Conservation (phyloP, 2,329 filamentous ascomycete species). For the Colletotrichum aenigma region DNA sequence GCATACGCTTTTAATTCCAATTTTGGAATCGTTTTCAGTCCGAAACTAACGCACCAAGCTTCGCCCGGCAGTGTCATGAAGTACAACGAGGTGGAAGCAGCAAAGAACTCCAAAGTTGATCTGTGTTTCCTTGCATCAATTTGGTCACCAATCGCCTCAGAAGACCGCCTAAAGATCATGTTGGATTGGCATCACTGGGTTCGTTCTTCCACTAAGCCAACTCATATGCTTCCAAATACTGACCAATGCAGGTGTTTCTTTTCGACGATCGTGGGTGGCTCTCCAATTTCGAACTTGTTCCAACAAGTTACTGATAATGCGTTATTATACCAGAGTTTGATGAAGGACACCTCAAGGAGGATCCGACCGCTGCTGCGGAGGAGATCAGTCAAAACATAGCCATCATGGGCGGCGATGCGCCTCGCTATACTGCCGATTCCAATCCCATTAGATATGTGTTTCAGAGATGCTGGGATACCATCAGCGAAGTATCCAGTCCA, state of each 20-base stretch:
- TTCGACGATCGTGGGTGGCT: neutral
- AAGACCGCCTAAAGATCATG: neutral
- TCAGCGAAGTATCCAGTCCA: neutral
- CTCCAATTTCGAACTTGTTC: neutral
- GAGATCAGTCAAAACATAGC: neutral
- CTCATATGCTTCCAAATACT: neutral
- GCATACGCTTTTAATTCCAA: neutral
- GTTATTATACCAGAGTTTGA: neutral
- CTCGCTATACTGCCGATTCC: neutral
- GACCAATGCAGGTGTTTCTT: neutral
- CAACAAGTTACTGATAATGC: neutral
- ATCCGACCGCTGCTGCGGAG: neutral
- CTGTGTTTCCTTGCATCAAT: neutral
- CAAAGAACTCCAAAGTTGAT: neutral
- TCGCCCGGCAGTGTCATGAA: neutral
- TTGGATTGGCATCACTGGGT: neutral
- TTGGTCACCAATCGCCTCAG: neutral
- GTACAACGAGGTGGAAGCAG: neutral
- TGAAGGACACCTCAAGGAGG: neutral
- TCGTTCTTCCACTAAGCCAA: neutral
- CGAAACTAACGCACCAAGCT: neutral
- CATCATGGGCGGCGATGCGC: neutral
- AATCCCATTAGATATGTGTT: neutral
- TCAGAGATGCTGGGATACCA: neutral
- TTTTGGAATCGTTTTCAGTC: neutral